Base-by-base conservation (phyloP, 305 asterid genomes). In the Rubia occidens region DNA sequence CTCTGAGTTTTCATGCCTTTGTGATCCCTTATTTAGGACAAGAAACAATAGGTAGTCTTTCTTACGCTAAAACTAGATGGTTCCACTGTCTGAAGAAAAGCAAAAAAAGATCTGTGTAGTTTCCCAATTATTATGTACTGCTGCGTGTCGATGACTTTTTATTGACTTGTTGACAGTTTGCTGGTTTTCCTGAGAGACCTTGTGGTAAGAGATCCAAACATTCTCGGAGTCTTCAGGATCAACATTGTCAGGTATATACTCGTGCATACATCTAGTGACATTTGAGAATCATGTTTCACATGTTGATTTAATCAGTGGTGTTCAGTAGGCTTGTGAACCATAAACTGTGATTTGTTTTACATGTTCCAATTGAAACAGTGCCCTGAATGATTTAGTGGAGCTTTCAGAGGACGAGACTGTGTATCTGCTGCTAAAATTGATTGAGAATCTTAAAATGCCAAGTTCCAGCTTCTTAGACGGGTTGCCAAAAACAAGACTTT, bases 1-100 rank as follows among this genome's bases (percentile, higher is more conserved):
- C 74, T 70, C 78, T 56, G 79, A 66, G 66, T 75, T 87, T 76
- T 75, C 89, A 29, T 70, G 81, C 66, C 79, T 84, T 49, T 95
- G 96, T 95, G 82, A 66, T 76, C 76, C 83, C 6, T 85, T 91
- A 74, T 95, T 95, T 77, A 78, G 81, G 64, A 65, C 85, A 73
- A 83, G 82, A 82, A 86, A 85, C 76, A 77, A 59, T 71, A 86
- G 96, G 99, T 91, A 85, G 74, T 78, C 51, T 72, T 42, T 9
- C 47, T 54, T 5, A 18, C 35, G 32, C 20, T 66, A 47, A 67
- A 5, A 11, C 64, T 53, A 49, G 17, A 66, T 11, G 18, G 13
- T 65, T 68, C 39, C 66, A 14, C 9, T n/a, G 62, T 56, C 51
- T 60, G 5, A 56, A 26, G 11, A 59, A 58, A 58, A 58, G 35